Evolutionary conservation across 2,329 filamentous ascomycete genomes (phyloP).

Genomic region (Ceratocystis cubensis): DNA sequence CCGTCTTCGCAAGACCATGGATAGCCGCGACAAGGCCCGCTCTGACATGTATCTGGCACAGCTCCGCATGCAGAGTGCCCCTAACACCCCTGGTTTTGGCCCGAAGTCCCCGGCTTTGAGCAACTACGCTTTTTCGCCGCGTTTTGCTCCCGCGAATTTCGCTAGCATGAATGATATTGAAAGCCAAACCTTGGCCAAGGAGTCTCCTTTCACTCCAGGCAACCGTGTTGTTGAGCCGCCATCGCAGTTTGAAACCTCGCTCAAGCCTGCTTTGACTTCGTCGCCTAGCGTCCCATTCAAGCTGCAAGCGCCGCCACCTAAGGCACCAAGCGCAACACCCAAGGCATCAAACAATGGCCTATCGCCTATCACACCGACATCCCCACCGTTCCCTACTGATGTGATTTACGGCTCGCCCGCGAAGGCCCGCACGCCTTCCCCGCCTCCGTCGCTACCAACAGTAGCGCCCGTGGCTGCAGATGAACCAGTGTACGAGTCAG

Average conservation of each 20-base stretch:
- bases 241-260: slow-evolving; percentile 43
- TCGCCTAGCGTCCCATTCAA: slow-evolving; percentile 52
- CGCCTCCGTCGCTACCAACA: background rate
- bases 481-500: slow-evolving; percentile 71
- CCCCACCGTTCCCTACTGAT: slow-evolving; percentile 24
- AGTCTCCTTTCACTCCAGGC: slow-evolving; percentile 37
- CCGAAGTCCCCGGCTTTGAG: slow-evolving; percentile 35
- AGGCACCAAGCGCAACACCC: slow-evolving; percentile 65
- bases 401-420: slow-evolving; percentile 24
- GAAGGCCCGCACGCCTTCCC: slow-evolving; percentile 28
- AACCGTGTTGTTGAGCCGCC: slow-evolving; percentile 47
- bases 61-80: slow-evolving; percentile 72
- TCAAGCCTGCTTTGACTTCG: slow-evolving; percentile 28
- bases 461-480: slow-evolving; percentile 55
- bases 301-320: slow-evolving; percentile 71
- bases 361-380: slow-evolving; percentile 34
- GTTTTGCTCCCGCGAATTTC: slow-evolving; percentile 47
- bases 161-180: slow-evolving; percentile 37
- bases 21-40: slow-evolving; percentile 81
- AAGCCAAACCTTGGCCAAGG: slow-evolving; percentile 22
- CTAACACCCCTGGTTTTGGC: slow-evolving; percentile 78
- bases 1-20: slow-evolving; percentile 92
- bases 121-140: slow-evolving; percentile 44
- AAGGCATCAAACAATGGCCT: slow-evolving; percentile 53
- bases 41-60: slow-evolving; percentile 90